Conservation (phyloP, 306 rosid genomes). For the Quercus variabilis region DNA sequence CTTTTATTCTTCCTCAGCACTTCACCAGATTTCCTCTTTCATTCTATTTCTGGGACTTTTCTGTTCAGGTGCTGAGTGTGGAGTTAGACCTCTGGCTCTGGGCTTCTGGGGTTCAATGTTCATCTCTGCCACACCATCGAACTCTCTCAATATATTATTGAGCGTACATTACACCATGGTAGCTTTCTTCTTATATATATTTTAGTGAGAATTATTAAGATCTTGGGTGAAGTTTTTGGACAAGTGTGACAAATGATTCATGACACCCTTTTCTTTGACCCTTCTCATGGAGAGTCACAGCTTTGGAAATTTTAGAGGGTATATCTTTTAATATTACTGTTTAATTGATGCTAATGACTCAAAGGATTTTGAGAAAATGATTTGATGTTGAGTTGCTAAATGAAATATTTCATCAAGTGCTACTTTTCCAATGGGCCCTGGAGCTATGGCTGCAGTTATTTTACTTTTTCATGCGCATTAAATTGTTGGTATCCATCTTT, state of each 20-base stretch:
- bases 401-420: background rate
- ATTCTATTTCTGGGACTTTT: conserved; percentile 7
- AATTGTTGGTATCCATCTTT: too few species aligned
- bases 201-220: conserved; percentile 10
- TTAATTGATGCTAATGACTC: background rate
- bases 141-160: conserved; percentile 88
- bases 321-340: background rate
- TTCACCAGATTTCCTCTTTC: conserved; percentile 3
- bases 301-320: background rate
- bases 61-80: conserved; percentile 86
- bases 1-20: background rate
- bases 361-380: background rate
- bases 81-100: conserved; percentile 99
- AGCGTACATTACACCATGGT: conserved; percentile 21
- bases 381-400: background rate
- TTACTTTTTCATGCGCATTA: too few species aligned
- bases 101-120: conserved; percentile 74
- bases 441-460: background rate
- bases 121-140: conserved; percentile 81
- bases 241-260: background rate
- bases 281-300: background rate
- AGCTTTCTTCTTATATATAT: conserved; percentile 6
- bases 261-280: background rate
- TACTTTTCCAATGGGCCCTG: background rate
- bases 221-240: conserved; percentile 20